Evolutionary conservation across 2,329 filamentous ascomycete species (phyloP), one percentile per base, ranked within the genome.

Genomic region (Parafenestella ontariensis): DNA sequence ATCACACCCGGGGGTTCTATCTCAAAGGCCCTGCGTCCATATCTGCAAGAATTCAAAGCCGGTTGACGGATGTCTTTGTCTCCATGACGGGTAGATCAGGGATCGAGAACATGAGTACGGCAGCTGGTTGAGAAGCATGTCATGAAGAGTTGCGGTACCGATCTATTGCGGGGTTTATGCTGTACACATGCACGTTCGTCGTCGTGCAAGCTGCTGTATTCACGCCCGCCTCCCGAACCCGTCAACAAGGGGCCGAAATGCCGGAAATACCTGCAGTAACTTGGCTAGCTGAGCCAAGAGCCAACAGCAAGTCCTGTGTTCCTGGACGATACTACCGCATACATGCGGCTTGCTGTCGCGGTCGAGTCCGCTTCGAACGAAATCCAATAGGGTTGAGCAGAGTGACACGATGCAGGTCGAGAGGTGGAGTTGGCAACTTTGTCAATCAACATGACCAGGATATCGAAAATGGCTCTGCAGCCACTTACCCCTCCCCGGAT

Each of bases 171-270:
- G 47, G 46, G 48, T 50, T 28, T 20, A 45, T 45, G 31, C n/a
- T 17, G 24, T 17, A 56, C 18, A 26, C 49, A 58, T 46, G 48
- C 47, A 54, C 43, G 47, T 56, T 57, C 29, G 43, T 52, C 41
- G 50, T 57, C 42, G 34, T 39, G 45, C 53, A 46, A 52, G 51
- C 39, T 54, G 41, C 36, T 20, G 47, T 45, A 48, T 23, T 28
- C 31, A 54, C 40, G 46, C 42, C 28, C 23, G 41, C 15, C 42
- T 24, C 28, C 45, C 36, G 28, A 36, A 47, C 23, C 24, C 15
- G 36, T 17, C 11, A 21, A 39, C 18, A 20, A 21, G 36, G 36
- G 36, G 36, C 20, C 17, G 36, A 39, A 20, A 49, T n/a, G 26
- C 47, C 21, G 36, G 33, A 33, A 24, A 20, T 20, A 8, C 13